Percentiles rank a stretch among this genome's conserved stretches.
These are phyloP conservation scores for Pythium volutum DNA, from an alignment of 352 stramenopile genomes.

Conservation along the genomic window DNA sequence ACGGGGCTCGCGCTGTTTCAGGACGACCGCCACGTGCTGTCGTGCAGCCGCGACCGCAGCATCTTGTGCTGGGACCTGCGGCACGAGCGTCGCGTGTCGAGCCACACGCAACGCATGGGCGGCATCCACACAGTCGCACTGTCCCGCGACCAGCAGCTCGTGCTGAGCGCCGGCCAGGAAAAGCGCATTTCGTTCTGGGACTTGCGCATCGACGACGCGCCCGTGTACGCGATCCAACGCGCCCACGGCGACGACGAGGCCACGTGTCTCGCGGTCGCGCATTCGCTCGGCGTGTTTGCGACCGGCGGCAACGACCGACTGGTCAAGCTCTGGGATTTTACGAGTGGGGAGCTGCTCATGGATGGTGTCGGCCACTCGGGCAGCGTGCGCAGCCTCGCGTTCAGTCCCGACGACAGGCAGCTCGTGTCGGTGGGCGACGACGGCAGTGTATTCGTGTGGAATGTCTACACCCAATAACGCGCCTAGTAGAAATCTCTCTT, in stretches of 20 bases:
- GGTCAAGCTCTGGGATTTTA: conserved; percentile 87
- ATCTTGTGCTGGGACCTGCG: conserved; percentile 93
- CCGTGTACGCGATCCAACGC: conserved; percentile 73
- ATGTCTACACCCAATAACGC: conserved; percentile 62
- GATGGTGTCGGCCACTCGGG: conserved; percentile 80
- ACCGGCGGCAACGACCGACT: conserved; percentile 86
- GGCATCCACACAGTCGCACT: conserved; percentile 91
- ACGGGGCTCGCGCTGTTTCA: conserved; percentile 84
- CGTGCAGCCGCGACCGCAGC: conserved; percentile 85
- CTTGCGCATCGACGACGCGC: conserved; percentile 79
- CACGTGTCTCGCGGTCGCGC: conserved; percentile 86
- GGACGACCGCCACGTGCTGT: conserved; percentile 90
- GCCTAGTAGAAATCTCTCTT: not conserved
- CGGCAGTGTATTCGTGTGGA: conserved; percentile 92
- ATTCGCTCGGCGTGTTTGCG: conserved; percentile 81
- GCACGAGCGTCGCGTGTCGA: conserved; percentile 79
- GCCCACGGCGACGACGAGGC: conserved; percentile 77
- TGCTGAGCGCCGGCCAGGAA: conserved; percentile 91
- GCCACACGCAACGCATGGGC: conserved; percentile 92
- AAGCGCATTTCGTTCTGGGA: conserved; percentile 93
- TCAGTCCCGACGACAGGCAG: conserved; percentile 91
- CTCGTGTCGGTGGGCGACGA: conserved; percentile 90
- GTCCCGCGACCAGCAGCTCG: conserved; percentile 80
- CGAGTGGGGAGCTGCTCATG: conserved; percentile 54
- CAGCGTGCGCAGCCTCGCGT: conserved; percentile 66